phyloP scores from a whole-genome alignment of 202 grass and related monocot genomes.

The Digitaria exilis region DNA sequence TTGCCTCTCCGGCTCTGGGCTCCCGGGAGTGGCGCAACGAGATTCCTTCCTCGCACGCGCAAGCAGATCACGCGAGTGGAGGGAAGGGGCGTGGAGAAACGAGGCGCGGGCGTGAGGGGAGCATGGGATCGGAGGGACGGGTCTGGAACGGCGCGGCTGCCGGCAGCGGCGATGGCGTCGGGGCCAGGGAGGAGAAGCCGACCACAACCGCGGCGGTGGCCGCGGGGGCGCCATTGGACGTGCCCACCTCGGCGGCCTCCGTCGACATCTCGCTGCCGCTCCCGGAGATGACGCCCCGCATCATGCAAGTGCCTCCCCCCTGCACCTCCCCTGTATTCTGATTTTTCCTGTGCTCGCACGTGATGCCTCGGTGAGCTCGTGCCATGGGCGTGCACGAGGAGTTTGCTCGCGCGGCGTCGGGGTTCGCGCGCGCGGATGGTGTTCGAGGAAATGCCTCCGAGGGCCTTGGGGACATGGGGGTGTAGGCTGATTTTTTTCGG shows the following conservation, averaged over 20 bases:
- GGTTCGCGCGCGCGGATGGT: not conserved
- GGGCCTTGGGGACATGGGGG: not conserved
- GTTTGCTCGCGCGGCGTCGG: not conserved
- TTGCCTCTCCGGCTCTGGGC: not conserved
- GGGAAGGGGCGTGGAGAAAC: not conserved
- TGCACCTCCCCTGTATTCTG: not conserved
- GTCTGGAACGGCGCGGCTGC: constrained; percentile 43
- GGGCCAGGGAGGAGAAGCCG: constrained; percentile 19
- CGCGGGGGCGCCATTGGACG: constrained; percentile 25
- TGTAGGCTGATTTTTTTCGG: not conserved
- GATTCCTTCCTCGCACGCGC: not conserved
- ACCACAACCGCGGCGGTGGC: not conserved
- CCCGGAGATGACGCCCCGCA: constrained; percentile 62
- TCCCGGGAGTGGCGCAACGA: not conserved
- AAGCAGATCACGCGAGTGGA: not conserved
- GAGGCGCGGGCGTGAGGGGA: not conserved
- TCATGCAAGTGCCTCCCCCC: constrained; percentile 60
- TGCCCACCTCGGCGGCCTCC: constrained; percentile 48
- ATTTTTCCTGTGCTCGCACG: not conserved
- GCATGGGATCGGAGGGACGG: constrained; percentile 64
- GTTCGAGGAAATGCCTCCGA: constrained; percentile 38
- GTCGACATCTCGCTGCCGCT: constrained; percentile 87
- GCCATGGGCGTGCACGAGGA: not conserved
- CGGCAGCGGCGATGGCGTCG: not conserved
- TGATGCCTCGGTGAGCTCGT: not conserved